phyloP scores from a whole-genome alignment of 306 rosid genomes.

The Oxytropis ochrocephala region DNA sequence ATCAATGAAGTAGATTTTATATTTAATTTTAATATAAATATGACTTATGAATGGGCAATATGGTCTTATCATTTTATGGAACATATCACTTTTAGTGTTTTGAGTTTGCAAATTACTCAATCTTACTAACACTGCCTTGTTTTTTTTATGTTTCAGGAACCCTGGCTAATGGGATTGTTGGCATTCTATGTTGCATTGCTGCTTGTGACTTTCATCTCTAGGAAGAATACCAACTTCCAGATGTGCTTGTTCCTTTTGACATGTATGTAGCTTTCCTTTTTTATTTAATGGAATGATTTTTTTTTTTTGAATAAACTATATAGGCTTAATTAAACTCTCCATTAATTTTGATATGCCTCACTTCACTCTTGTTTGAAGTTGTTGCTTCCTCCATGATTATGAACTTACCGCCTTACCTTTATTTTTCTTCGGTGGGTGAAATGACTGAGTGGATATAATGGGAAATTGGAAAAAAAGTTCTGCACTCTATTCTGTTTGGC shows the following conservation, averaged over 20 bases:
- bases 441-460: neutral
- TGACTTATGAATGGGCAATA: neutral
- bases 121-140: neutral
- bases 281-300: neutral
- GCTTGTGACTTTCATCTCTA: conserved; percentile 42
- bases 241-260: conserved; percentile 75
- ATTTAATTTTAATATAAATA: neutral
- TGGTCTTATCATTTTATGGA: neutral
- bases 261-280: conserved; percentile 39
- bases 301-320: neutral
- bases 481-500: neutral
- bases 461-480: neutral
- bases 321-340: neutral
- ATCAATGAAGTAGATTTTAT: neutral
- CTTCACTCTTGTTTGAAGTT: neutral
- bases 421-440: neutral
- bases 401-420: conserved; percentile 6
- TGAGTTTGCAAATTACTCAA: neutral
- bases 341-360: neutral
- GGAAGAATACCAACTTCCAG: conserved; percentile 77
- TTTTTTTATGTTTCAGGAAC: conserved; percentile 51
- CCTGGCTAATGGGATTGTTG: conserved; percentile 66
- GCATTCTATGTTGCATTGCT: conserved; percentile 50
- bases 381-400: conserved; percentile 1
- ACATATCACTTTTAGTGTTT: neutral